Evolutionary conservation across 2,329 filamentous ascomycete genomes (phyloP).

Genomic region (Xenosphaeropsis pyriputrescens): DNA sequence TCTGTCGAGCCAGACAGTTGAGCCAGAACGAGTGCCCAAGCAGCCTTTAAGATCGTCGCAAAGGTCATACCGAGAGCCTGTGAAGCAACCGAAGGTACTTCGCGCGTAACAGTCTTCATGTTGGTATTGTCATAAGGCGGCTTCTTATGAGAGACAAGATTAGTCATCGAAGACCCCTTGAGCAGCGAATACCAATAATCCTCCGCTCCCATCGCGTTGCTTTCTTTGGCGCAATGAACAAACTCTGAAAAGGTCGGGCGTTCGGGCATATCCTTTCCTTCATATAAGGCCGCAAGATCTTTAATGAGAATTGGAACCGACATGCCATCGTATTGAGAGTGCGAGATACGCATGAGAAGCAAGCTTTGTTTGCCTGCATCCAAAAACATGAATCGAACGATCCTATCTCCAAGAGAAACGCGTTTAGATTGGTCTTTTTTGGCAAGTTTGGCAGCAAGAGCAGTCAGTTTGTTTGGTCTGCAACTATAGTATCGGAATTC

Average conservation of each 20-base stretch:
- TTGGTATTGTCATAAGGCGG: not conserved
- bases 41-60: slow-evolving; percentile 23
- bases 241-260: not conserved
- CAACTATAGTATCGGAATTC: not conserved
- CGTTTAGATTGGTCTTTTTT: not conserved
- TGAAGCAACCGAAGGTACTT: not conserved
- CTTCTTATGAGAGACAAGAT: not conserved
- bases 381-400: not conserved
- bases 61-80: slow-evolving; percentile 2
- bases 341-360: slow-evolving; percentile 12
- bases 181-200: not conserved
- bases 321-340: slow-evolving; percentile 49
- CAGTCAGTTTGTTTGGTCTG: not conserved
- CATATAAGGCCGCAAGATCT: slow-evolving; percentile 6
- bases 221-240: not conserved
- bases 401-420: not conserved
- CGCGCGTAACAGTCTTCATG: not conserved
- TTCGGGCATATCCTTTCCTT: slow-evolving; percentile 11
- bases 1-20: slow-evolving; percentile 21
- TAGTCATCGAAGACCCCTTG: not conserved
- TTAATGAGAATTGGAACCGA: slow-evolving; percentile 24
- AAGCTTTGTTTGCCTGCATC: not conserved
- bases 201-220: not conserved
- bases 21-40: slow-evolving; percentile 23
- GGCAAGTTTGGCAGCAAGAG: not conserved